Conservation (phyloP, 2,329 filamentous ascomycete species). For the Orbilia brochopaga region DNA sequence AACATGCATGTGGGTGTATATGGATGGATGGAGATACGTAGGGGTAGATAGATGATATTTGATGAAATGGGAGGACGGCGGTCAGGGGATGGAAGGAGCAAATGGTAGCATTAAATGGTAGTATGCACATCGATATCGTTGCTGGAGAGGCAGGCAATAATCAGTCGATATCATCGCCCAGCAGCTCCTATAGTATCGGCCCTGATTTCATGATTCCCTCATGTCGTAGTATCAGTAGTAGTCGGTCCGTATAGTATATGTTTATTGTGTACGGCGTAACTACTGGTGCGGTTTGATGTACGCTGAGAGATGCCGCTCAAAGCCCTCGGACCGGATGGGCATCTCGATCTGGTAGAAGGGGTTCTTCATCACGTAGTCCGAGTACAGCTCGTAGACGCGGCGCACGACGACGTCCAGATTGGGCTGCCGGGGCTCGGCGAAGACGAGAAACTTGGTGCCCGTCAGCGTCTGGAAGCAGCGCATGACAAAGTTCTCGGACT, state of each 20-base stretch:
- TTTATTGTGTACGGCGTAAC: too few species aligned
- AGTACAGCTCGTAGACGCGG: conserved; percentile 90
- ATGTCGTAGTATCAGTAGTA: too few species aligned
- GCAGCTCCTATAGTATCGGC: too few species aligned
- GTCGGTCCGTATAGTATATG: too few species aligned
- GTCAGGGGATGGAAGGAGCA: conserved; percentile 24
- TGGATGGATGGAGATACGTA: too few species aligned
- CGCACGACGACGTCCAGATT: conserved; percentile 84
- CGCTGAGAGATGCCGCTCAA: conserved; percentile 81
- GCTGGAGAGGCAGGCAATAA: conserved; percentile 20
- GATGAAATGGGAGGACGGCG: too few species aligned
- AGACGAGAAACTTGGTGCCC: conserved; percentile 86
- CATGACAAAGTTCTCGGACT: conserved; percentile 90
- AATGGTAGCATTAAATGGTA: neutral
- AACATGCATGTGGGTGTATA: conserved; percentile 4
- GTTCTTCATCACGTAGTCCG: conserved; percentile 99
- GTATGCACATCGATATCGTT: conserved; percentile 43
- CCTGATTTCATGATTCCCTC: too few species aligned
- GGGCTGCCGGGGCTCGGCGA: conserved; percentile 86
- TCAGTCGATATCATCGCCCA: too few species aligned
- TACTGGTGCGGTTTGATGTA: conserved; percentile 72
- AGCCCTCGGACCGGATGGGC: conserved; percentile 93
- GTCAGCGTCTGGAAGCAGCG: conserved; percentile 96
- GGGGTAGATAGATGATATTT: too few species aligned
- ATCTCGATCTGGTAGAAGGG: conserved; percentile 98